Evolutionary conservation across 2,329 filamentous ascomycete species (phyloP).

Genomic region (Cercospora nicotianae): DNA sequence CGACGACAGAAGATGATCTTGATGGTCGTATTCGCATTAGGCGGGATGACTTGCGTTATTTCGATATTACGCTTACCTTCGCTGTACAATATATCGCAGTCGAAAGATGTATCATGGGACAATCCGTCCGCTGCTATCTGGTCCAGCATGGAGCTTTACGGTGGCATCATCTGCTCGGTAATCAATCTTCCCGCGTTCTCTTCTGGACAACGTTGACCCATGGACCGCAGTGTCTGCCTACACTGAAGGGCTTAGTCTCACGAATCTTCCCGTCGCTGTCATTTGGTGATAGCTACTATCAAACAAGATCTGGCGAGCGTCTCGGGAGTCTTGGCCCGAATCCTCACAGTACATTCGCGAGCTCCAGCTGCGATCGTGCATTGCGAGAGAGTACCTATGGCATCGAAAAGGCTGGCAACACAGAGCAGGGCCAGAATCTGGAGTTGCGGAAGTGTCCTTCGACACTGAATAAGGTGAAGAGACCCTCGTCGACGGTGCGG

Average conservation of each 20-base stretch:
- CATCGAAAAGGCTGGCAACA: not conserved
- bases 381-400: not conserved
- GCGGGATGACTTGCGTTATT: slow-evolving; percentile 29
- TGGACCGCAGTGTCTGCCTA: slow-evolving; percentile 17
- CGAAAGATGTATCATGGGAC: slow-evolving; percentile 29
- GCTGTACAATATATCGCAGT: slow-evolving; percentile 25
- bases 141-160: slow-evolving; percentile 30
- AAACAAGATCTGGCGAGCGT: slow-evolving; percentile 1
- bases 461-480: not conserved
- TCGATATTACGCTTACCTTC: slow-evolving; percentile 30
- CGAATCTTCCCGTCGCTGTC: slow-evolving; percentile 17
- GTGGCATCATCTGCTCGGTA: slow-evolving; percentile 29
- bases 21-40: slow-evolving; percentile 37
- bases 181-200: not conserved
- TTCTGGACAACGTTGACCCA: not conserved
- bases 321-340: not conserved
- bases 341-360: not conserved
- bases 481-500: not conserved
- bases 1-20: slow-evolving; percentile 33
- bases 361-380: not conserved
- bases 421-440: not conserved
- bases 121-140: slow-evolving; percentile 26
- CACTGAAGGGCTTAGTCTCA: slow-evolving; percentile 21
- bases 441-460: not conserved
- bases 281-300: slow-evolving; percentile 15